Base-by-base conservation (phyloP, 73 alveolate genomes). In the Tetrahymena borealis region DNA sequence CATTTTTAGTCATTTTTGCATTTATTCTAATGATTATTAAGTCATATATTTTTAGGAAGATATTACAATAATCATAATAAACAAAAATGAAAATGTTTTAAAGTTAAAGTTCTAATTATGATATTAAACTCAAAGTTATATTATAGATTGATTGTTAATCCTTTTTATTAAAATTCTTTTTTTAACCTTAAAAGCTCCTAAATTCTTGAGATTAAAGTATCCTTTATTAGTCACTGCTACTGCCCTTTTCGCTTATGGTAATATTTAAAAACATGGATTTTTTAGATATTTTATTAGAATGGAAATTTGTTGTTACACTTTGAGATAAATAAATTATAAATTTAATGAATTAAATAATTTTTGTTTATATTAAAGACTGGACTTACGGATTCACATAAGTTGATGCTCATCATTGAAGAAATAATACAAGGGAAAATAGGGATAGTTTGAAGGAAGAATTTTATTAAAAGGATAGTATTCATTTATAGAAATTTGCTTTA, bases 341-440 rank as follows among this genome's bases (percentile, higher is more conserved):
- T 60, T n/a, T 20, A 60, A 79, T 79, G 40, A 5, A 28, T n/a
- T n/a, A n/a, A n/a, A n/a, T n/a, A n/a, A n/a, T 3, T 11, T 33
- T 28, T 33, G 24, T 38, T 78, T n/a, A 18, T 33, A 78, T 33
- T 15, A 32, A 37, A 92, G 95, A 92, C 78, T 92, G 95, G 95
- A 92, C 95, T n/a, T 92, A 92, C 16, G 95, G 95, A 7, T 92
- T 92, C 39, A 78, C 90, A 78, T 91, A 91, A 39, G 90, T 78
- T 78, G 95, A 92, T 92, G 95, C 78, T 39, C 95, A 92, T 92
- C 95, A 92, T 92, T 92, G 95, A 92, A 77, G 36, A 6, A 24
- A 60, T 24, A 60, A 24, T 7, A 24, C 28, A 24, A 60, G 85
- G n/a, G 38, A 60, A 35, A 24, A 24, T 60, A 60, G 28, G 85